phyloP scores from a whole-genome alignment of 1,284 basidiomycete genomes.

The Cryptococcus sp. region DNA sequence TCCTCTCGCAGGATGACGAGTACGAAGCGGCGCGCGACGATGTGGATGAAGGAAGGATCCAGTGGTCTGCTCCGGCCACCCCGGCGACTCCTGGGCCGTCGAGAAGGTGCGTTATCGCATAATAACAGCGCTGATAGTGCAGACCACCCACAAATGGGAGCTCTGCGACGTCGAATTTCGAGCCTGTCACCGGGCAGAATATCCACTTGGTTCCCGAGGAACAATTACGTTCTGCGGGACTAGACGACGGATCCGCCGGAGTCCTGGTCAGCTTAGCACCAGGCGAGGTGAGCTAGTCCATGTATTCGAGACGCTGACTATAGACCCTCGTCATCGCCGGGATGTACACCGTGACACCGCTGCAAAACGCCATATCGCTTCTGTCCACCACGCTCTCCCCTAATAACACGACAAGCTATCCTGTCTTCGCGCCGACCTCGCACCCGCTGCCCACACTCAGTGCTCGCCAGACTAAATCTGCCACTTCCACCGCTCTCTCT shows the following conservation, averaged over 20 bases:
- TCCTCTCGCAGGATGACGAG: slow-evolving; percentile 17
- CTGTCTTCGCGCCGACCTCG: slow-evolving; percentile 58
- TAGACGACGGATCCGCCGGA: slow-evolving; percentile 23
- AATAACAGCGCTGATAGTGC: background rate
- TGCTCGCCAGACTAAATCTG: slow-evolving; percentile 15
- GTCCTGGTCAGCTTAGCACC: slow-evolving; percentile 37
- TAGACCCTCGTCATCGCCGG: slow-evolving; percentile 34
- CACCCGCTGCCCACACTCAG: slow-evolving; percentile 59
- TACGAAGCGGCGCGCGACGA: slow-evolving; percentile 12
- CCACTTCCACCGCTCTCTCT: slow-evolving; percentile 10
- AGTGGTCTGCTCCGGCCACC: slow-evolving; percentile 27
- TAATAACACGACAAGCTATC: slow-evolving; percentile 26
- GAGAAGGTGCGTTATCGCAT: slow-evolving; percentile 11
- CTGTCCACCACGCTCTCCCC: slow-evolving; percentile 52
- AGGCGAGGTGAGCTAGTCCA: slow-evolving; percentile 38
- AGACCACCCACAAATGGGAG: slow-evolving; percentile 1
- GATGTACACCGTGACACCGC: slow-evolving; percentile 39
- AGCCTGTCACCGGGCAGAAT: slow-evolving; percentile 31
- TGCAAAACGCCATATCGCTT: slow-evolving; percentile 33
- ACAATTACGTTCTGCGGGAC: slow-evolving; percentile 21
- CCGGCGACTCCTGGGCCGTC: slow-evolving; percentile 15
- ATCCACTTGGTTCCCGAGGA: slow-evolving; percentile 15
- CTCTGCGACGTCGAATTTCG: slow-evolving; percentile 23
- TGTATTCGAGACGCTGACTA: slow-evolving; percentile 4
- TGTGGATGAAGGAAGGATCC: slow-evolving; percentile 23